Evolutionary conservation across 306 rosid genomes (phyloP), one percentile per base, ranked within the genome.

Genomic region (Nissolia schottii): DNA sequence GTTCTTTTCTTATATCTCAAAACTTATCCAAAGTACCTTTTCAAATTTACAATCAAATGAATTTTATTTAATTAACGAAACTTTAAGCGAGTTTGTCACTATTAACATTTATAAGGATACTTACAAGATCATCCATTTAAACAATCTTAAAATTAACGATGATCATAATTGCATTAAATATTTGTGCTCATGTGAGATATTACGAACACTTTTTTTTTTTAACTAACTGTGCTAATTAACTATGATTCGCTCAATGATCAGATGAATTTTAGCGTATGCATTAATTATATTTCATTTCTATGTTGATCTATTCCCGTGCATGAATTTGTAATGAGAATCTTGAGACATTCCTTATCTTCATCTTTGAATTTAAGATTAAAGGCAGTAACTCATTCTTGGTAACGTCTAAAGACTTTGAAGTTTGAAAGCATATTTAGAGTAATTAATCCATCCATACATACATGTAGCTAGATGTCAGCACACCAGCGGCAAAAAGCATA

Each of bases 401-500:
- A 70, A 54, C 34, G 25, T 37, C 2, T 12, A 2, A 56, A 55
- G 56, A 70, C 56, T 70, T 25, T 56, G 55, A 38, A 56, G 7
- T 32, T 32, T 32, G 9, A 32, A 32, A 7, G 20, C 19, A 38
- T 32, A n/a, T n/a, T n/a, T n/a, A n/a, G 19, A 54, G 29, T 55
- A 24, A 32, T 7, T 4, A n/a, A n/a, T n/a, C n/a, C n/a, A 70
- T 40, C 55, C 38, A 22, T n/a, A 3, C 7, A 46, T 31, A 9
- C 18, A 31, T 12, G 14, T 3, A 29, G 1, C 31, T 35, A 12
- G 3, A 31, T 71, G 68, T 71, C 25, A 8, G n/a, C 76, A 62
- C 62, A 50, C n/a, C n/a, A 43, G 70, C 28, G 50, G 62, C 62
- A 73, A 57, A 71, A 71, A 29, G 28, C 22, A 56, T 13, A 37